Conservation (phyloP, 2,329 filamentous ascomycete species). For the Penicillium digitatum region DNA sequence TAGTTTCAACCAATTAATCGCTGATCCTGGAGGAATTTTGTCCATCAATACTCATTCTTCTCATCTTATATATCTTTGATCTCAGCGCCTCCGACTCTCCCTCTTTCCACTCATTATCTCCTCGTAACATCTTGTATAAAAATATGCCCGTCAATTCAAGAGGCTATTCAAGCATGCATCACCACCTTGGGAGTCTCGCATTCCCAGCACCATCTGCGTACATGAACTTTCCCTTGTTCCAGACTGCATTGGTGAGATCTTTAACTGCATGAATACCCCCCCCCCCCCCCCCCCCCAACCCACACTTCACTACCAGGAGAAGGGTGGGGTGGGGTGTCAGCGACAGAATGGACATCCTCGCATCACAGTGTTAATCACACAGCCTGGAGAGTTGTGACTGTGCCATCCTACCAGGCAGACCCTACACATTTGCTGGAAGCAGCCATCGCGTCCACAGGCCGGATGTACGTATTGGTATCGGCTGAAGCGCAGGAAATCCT, state of each 20-base stretch:
- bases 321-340: not conserved
- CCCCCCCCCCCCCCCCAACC: too few species aligned
- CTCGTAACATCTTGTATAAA: slow-evolving; percentile 36
- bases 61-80: not conserved
- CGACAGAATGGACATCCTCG: not conserved
- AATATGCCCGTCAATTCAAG: slow-evolving; percentile 32
- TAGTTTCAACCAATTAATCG: slow-evolving; percentile 1
- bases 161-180: slow-evolving; percentile 42
- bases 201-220: slow-evolving; percentile 49
- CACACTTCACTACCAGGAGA: slow-evolving; percentile 16
- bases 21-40: not conserved
- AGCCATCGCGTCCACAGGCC: not conserved
- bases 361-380: not conserved
- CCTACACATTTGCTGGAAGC: not conserved
- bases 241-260: slow-evolving; percentile 40
- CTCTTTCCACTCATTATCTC: not conserved
- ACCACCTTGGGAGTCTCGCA: slow-evolving; percentile 45
- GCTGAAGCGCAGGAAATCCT: not conserved
- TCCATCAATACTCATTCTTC: not conserved
- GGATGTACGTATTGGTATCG: not conserved
- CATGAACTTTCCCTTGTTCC: slow-evolving; percentile 44
- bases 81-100: not conserved
- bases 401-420: not conserved
- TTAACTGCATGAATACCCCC: slow-evolving; percentile 38
- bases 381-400: not conserved